These are phyloP conservation scores for Rhodomyrtus tomentosa DNA, from an alignment of 345 rosid species.

Conservation along the genomic window DNA sequence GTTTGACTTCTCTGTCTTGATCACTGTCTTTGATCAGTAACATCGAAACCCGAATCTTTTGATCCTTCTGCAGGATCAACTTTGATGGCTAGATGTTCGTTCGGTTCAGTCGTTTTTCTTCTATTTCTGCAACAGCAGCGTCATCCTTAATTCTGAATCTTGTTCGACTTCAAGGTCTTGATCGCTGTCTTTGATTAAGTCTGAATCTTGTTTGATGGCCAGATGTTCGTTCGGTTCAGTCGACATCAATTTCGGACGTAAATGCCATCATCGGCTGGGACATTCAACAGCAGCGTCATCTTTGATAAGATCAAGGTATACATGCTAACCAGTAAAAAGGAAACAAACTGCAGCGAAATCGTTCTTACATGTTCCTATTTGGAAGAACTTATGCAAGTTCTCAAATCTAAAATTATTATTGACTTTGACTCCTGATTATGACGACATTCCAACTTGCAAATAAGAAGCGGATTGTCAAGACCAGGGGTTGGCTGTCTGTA, in stretches of 20 bases:
- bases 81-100: neutral
- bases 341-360: neutral
- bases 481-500: neutral
- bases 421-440: neutral
- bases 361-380: neutral
- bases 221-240: neutral
- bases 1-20: neutral
- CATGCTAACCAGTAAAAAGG: neutral
- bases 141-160: no score
- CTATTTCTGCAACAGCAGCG: no score
- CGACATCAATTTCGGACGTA: neutral
- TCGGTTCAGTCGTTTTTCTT: neutral
- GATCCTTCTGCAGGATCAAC: neutral
- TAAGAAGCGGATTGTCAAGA: neutral
- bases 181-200: no score
- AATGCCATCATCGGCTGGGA: neutral
- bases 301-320: neutral
- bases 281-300: neutral
- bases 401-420: neutral
- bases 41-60: neutral
- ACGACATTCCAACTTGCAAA: neutral
- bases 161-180: no score
- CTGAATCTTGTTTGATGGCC: neutral
- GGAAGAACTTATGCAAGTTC: neutral
- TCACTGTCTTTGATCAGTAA: neutral